These are phyloP conservation scores for Yamadazyma jaroonii DNA, from an alignment of 1,139 yeast genomes.

Conservation along the genomic window DNA sequence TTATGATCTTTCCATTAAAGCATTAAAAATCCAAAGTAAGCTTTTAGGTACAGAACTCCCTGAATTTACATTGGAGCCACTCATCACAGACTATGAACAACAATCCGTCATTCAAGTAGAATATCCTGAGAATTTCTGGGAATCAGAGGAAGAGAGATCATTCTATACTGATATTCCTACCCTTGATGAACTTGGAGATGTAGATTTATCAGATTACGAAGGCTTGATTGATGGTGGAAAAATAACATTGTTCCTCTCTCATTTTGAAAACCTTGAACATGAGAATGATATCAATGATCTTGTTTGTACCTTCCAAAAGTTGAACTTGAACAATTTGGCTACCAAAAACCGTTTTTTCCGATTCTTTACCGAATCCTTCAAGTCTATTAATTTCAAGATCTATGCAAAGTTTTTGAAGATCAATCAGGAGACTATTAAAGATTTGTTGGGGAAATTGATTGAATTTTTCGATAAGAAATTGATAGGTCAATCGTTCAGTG, in stretches of 20 bases:
- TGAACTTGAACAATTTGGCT: conserved; percentile 66
- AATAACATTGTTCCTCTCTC: conserved; percentile 41
- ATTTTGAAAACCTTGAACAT: conserved; percentile 43
- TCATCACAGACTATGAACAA: too few species aligned
- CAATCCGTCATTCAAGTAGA: too few species aligned
- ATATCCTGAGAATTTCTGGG: conserved; percentile 44
- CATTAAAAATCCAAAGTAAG: conserved; percentile 18
- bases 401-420: conserved; percentile 71
- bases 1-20: conserved; percentile 37
- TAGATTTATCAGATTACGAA: conserved; percentile 6
- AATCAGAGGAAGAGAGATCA: conserved; percentile 55
- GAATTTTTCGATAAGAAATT: conserved; percentile 58
- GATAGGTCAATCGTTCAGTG: conserved; percentile 55
- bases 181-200: conserved; percentile 18
- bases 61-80: too few species aligned
- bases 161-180: conserved; percentile 52
- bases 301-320: conserved; percentile 53
- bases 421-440: conserved; percentile 47
- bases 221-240: conserved; percentile 36
- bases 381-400: conserved; percentile 41
- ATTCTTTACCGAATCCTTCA: conserved; percentile 51
- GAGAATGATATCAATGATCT: conserved; percentile 55
- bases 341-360: conserved; percentile 60
- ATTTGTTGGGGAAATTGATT: conserved; percentile 55
- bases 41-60: too few species aligned